Percentiles rank a stretch among this genome's conserved stretches.
These are phyloP conservation scores for Candida odintsovae DNA, from an alignment of 805 yeast genomes.

Conservation along the genomic window DNA sequence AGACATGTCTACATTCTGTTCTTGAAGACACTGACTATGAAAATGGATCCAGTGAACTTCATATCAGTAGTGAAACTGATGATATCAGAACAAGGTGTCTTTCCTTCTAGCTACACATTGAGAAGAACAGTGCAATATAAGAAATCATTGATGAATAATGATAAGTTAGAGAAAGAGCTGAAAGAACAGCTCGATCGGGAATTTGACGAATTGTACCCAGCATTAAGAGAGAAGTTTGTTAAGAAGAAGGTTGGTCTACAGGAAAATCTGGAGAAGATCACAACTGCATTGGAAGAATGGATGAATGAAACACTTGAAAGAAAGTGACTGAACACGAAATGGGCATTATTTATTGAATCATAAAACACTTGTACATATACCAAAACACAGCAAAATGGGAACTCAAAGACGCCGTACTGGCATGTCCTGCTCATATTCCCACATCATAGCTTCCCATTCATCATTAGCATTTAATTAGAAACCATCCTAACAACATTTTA, in stretches of 20 bases:
- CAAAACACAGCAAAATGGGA: background rate
- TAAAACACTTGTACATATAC: background rate
- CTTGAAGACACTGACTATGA: constrained; percentile 1
- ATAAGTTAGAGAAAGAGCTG: background rate
- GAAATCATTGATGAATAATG: background rate
- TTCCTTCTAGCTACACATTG: background rate
- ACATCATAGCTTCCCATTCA: background rate
- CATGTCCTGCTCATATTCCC: background rate
- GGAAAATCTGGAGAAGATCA: background rate
- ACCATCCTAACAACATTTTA: background rate
- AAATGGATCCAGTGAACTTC: background rate
- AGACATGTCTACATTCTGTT: background rate
- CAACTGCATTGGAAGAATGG: constrained; percentile 1
- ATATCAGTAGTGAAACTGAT: background rate
- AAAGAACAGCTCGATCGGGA: background rate
- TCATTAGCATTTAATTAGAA: background rate
- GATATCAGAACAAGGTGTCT: background rate
- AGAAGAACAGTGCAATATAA: background rate
- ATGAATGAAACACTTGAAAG: background rate
- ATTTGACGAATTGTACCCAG: background rate
- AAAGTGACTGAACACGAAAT: background rate
- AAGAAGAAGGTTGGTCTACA: background rate
- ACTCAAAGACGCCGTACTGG: background rate
- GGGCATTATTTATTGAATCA: background rate
- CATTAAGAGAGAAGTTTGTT: background rate